Evolutionary conservation across 352 stramenopile species (phyloP), one percentile per base, ranked within the genome.

Genomic region (Phytophthora macrochlamydospora): DNA sequence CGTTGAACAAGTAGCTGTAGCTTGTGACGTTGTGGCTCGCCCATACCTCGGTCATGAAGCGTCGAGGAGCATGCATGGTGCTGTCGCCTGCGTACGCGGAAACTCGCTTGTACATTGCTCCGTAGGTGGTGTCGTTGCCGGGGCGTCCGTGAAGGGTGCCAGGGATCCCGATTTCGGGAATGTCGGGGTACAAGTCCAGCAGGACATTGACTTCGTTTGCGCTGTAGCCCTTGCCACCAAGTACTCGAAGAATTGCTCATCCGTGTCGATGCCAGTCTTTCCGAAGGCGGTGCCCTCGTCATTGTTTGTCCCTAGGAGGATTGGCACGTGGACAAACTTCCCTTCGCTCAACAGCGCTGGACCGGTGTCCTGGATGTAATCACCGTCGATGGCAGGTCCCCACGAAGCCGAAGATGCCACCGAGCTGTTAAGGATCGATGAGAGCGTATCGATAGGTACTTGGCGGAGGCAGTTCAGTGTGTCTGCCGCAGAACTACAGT

Each of bases 1-100:
- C 69, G 31, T 73, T 58, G 32, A 76, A 73, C 12, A 52, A 13
- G 59, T 76, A 76, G 59, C 55, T 76, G 69, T 71, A 76, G 49
- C 56, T 64, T 4, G 64, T 18, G 1, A 70, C 8, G 32, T 53
- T 49, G 59, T 73, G 62, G 9, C 37, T 37, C 30, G 69, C 64
- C 69, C 64, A 76, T 5, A 63, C 48, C 40, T 76, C 37, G 0
- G 69, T 59, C 38, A 69, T 30, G 29, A 51, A 76, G 8, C 69
- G 64, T 4, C 69, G 59, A 7, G 48, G 44, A 11, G 59, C 69
- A 9, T 73, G 59, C 46, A 71, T 62, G 11, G 24, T 46, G 18
- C 42, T 29, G 14, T 76, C 69, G 4, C 69, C 69, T 4, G 13
- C 59, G 28, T 73, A 73, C 2, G 69, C 59, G 6, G 44, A 35